Base-by-base conservation (phyloP, 2,329 filamentous ascomycete species). In the Chrysosporium keratinophilum region DNA sequence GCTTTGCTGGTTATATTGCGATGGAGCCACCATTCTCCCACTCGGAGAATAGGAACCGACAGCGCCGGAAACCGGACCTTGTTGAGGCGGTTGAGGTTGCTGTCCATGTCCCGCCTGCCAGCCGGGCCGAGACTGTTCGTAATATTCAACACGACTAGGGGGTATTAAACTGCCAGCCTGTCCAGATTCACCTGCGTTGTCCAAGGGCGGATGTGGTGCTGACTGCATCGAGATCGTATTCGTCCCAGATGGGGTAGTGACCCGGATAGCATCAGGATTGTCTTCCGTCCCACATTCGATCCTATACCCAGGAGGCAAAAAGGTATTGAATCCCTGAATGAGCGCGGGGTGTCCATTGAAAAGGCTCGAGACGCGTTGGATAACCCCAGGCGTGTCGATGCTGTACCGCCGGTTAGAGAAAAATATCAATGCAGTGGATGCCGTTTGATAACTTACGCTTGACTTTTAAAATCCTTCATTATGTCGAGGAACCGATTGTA, bases 401-500 rank as follows among this genome's bases (percentile, higher is more conserved):
- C 86, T 76, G 58, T 37, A 23, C 33, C 23, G 10, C 19, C 10
- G 45, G 50, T 62, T 61, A 55, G 50, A 17, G 37, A 54, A 19
- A 23, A 31, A 23, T 23, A 63, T 55, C 45, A 44, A 19, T 39
- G 47, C 34, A 46, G 23, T 1, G 19, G 23, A 31, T 19, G 7
- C 6, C 28, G 19, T 12, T 2, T 40, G 37, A 56, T 52, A 53
- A 78, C 85, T 73, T 76, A 90, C 81, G 90, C 89, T 72, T 95
- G 91, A 63, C 89, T 95, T 72, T 98, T 98, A 69, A 98, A 98
- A 63, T 98, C 93, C 66, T 98, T 98, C 93, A 98, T 98, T 47
- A 98, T 98, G 63, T 98, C 93, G 44, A 98, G 74, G 63, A 98
- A 97, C 37, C 87, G 79, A 65, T 97, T 97, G 65, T 98, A 98